phyloP scores from a whole-genome alignment of 2,329 filamentous ascomycete species.

The Hysterium pulicare region DNA sequence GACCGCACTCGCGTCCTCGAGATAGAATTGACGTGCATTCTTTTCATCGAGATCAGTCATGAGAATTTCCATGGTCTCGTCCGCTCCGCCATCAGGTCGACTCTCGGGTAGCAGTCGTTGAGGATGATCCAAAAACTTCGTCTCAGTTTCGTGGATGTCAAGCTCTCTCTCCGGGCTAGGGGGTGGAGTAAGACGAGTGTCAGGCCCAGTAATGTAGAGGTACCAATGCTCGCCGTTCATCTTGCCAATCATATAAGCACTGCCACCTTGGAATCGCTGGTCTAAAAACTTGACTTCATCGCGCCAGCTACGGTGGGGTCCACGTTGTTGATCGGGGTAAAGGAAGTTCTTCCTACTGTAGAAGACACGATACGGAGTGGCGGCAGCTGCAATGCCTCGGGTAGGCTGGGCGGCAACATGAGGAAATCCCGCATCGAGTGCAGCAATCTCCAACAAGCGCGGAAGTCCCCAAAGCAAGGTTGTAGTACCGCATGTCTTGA shows the following conservation, averaged over 20 bases:
- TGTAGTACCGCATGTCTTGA: slow-evolving; percentile 98
- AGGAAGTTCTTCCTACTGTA: slow-evolving; percentile 99
- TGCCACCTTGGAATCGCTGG: slow-evolving; percentile 84
- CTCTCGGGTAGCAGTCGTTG: slow-evolving; percentile 49
- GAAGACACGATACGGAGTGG: slow-evolving; percentile 91
- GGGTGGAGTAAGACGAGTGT: slow-evolving; percentile 75
- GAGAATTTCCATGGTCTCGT: slow-evolving; percentile 71
- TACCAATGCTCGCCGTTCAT: slow-evolving; percentile 99
- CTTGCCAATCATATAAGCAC: slow-evolving; percentile 99
- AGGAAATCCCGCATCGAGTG: slow-evolving; percentile 82
- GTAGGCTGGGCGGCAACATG: slow-evolving; percentile 66
- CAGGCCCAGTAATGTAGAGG: slow-evolving; percentile 89
- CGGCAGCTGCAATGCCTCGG: slow-evolving; percentile 68
- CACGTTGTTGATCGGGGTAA: slow-evolving; percentile 89
- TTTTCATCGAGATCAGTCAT: slow-evolving; percentile 67
- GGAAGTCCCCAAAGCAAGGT: slow-evolving; percentile 86
- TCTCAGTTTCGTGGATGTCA: slow-evolving; percentile 49
- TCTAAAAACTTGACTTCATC: slow-evolving; percentile 93
- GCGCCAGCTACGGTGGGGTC: slow-evolving; percentile 95
- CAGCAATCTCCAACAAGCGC: slow-evolving; percentile 88
- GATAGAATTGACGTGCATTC: slow-evolving; percentile 66
- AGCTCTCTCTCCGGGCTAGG: slow-evolving; percentile 61
- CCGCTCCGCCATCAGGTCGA: slow-evolving; percentile 52
- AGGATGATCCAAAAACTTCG: slow-evolving; percentile 58
- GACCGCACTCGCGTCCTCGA: slow-evolving; percentile 82